phyloP scores from a whole-genome alignment of 768 basidiomycete genomes.

The Dendrothele bispora region DNA sequence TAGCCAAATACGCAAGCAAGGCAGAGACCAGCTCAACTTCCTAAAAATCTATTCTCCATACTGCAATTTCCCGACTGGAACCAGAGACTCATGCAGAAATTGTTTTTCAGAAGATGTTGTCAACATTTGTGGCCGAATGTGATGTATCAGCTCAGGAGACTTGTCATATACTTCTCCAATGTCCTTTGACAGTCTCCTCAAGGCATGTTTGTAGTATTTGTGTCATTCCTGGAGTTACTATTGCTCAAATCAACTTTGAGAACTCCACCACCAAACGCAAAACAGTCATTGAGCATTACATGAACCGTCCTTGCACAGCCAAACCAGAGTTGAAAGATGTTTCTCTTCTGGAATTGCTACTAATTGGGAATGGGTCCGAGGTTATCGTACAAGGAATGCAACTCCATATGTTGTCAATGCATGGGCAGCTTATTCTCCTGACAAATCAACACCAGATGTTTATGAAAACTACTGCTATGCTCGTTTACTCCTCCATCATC shows the following conservation, averaged over 20 bases:
- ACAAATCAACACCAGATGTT: too few relatives aligned
- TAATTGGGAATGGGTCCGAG: conserved; percentile 13
- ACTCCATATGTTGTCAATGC: too few relatives aligned
- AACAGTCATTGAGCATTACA: too few relatives aligned
- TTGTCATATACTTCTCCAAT: conserved; percentile 12
- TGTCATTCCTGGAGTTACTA: conserved; percentile 10
- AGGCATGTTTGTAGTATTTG: conserved; percentile 3
- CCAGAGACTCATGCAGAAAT: conserved; percentile 9
- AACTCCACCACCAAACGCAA: neutral
- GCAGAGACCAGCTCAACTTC: too few relatives aligned
- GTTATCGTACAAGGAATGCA: conserved; percentile 5
- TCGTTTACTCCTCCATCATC: too few relatives aligned
- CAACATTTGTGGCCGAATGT: too few relatives aligned
- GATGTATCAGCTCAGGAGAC: conserved; percentile 16
- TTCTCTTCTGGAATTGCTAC: conserved; percentile 11
- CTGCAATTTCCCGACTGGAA: conserved; percentile 7
- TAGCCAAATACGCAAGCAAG: too few relatives aligned
- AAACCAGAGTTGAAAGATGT: conserved; percentile 3
- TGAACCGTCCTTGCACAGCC: neutral
- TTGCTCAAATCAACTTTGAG: too few relatives aligned
- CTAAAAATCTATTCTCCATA: conserved; percentile 6
- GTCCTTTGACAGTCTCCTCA: conserved; percentile 1
- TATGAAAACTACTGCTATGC: too few relatives aligned
- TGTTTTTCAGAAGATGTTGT: conserved; percentile 16
- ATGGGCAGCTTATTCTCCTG: too few relatives aligned